Evolutionary conservation across 2,329 filamentous ascomycete genomes (phyloP).

Genomic region (Diplodia seriata): DNA sequence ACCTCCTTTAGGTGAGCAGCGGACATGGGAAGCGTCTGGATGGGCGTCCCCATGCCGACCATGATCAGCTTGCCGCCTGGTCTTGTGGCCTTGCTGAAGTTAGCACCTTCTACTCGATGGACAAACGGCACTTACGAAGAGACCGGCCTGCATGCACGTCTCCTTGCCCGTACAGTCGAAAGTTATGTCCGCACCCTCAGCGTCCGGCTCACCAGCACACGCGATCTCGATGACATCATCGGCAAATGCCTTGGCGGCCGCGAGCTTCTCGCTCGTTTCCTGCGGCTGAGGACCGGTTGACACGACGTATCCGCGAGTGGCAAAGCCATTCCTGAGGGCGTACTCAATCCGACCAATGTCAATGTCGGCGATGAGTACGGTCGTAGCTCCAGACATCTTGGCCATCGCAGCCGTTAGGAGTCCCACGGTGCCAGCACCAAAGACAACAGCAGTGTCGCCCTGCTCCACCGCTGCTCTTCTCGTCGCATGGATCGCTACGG

Average conservation of each 20-base stretch:
- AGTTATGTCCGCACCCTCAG: slow-evolving; percentile 50
- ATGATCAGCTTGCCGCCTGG: slow-evolving; percentile 61
- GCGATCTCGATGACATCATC: slow-evolving; percentile 47
- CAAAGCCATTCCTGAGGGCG: slow-evolving; percentile 48
- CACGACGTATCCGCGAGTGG: slow-evolving; percentile 44
- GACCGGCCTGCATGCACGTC: slow-evolving; percentile 52
- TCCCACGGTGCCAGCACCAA: slow-evolving; percentile 76
- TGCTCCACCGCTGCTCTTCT: slow-evolving; percentile 75
- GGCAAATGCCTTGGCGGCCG: slow-evolving; percentile 46
- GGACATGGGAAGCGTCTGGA: slow-evolving; percentile 61
- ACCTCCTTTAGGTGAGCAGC: slow-evolving; percentile 63
- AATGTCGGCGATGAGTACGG: slow-evolving; percentile 51
- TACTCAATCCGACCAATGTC: slow-evolving; percentile 50
- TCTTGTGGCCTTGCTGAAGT: slow-evolving; percentile 45
- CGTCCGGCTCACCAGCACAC: slow-evolving; percentile 46
- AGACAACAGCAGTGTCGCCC: slow-evolving; percentile 80
- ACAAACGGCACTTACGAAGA: slow-evolving; percentile 45
- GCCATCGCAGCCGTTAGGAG: slow-evolving; percentile 51
- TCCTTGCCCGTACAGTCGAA: slow-evolving; percentile 54
- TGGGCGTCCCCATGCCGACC: slow-evolving; percentile 64
- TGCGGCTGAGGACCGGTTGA: slow-evolving; percentile 34
- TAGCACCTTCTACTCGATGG: background rate
- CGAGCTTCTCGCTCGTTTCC: slow-evolving; percentile 39
- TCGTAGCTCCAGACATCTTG: slow-evolving; percentile 50
- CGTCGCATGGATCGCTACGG: slow-evolving; percentile 85